phyloP scores from a whole-genome alignment of 352 stramenopile species.

The Pythium rishiriense region DNA sequence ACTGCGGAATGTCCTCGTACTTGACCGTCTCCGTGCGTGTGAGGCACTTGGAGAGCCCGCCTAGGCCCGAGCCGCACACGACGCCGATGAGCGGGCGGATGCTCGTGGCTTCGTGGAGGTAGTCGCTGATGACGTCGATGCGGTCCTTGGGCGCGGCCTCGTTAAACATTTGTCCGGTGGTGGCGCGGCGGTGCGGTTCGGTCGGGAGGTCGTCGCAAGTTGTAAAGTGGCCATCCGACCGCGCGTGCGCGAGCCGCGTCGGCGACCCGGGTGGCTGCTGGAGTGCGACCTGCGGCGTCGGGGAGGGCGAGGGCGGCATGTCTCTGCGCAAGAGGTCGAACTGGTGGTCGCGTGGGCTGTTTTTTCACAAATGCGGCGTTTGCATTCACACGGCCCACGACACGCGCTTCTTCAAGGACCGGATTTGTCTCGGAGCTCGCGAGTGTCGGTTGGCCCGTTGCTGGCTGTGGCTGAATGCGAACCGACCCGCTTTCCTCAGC shows the following conservation, averaged over 20 bases:
- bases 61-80: conserved; percentile 95
- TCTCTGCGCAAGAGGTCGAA: background rate
- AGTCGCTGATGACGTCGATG: conserved; percentile 80
- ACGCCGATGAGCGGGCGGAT: conserved; percentile 75
- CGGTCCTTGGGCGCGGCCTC: conserved; percentile 63
- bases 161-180: conserved; percentile 67
- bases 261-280: conserved; percentile 3
- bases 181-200: conserved; percentile 36
- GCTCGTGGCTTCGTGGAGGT: conserved; percentile 52
- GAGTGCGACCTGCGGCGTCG: background rate
- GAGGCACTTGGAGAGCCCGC: conserved; percentile 89
- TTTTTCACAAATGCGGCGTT: conserved; percentile 14
- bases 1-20: conserved; percentile 94
- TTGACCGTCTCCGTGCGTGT: conserved; percentile 88
- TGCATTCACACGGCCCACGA: conserved; percentile 26
- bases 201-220: background rate
- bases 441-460: no score
- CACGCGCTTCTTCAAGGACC: no score
- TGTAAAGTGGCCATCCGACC: conserved; percentile 15
- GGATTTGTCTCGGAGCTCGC: background rate
- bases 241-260: conserved; percentile 18
- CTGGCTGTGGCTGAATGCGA: conserved; percentile 18
- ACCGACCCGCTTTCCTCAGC: conserved; percentile 6
- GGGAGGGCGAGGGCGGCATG: conserved; percentile 18
- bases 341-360: background rate